Base-by-base conservation (phyloP, 352 stramenopile genomes). In the Plasmopara muralis region DNA sequence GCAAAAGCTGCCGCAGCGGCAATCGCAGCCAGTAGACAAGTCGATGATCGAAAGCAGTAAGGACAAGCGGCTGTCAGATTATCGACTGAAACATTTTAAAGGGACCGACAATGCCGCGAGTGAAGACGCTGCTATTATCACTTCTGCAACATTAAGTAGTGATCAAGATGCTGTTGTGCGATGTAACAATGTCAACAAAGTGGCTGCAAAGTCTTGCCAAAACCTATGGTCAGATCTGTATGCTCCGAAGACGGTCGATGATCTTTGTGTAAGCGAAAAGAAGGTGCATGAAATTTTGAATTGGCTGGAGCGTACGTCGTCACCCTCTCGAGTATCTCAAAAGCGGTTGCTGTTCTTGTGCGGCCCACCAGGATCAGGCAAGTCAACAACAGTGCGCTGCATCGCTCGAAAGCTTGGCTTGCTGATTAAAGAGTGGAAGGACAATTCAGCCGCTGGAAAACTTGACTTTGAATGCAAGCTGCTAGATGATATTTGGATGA, bases 221-320 rank as follows among this genome's bases (percentile, higher is more conserved):
- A 44, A 40, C 9, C 48, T 91, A 5, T 94, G 79, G 83, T 53
- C 61, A 7, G 77, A 88, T 33, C 41, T 64, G 12, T 69, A 77
- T 40, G 43, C 48, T 0, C 76, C 79, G 0, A 58, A 64, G 15
- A 62, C 50, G 4, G 60, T 85, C 6, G 74, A 85, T n/a, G 72
- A 94, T 0, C 57, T 94, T 2, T 88, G 79, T 47, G 65, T 94
- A 15, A 84, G 88, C 54, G 89, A 87, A 62, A 90, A 89, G 47
- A 94, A 94, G 59, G 53, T 83, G 9, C 66, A 84, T 30, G 78
- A 91, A 51, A 68, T 94, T 0, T 69, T 60, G 9, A 68, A 76
- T 7, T 94, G 83, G 83, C 39, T 94, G 0, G 34, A 53, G 8
- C 35, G 34, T 44, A 52, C 70, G 18, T 43, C 41, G 9, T 43